Conservation (phyloP, 1,139 yeast species). For the Lodderomyces orthopsilosis region DNA sequence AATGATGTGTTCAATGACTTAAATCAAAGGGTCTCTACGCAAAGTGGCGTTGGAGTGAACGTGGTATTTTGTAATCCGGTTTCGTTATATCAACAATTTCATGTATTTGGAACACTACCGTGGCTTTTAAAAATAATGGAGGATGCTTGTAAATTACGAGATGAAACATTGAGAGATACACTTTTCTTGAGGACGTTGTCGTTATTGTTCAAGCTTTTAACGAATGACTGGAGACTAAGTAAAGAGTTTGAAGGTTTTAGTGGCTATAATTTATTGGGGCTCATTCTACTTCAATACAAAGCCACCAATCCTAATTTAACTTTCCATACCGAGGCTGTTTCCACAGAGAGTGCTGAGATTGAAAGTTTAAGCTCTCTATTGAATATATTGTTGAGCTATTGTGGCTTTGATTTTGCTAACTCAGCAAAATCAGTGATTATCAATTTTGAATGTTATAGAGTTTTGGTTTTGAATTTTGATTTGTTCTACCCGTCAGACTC, state of each 20-base stretch:
- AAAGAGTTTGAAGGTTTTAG: slow-evolving; percentile 44
- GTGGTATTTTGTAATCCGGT: slow-evolving; percentile 21
- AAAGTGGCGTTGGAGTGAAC: neutral
- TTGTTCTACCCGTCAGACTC: slow-evolving; percentile 38
- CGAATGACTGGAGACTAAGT: slow-evolving; percentile 36
- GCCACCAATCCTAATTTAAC: slow-evolving; percentile 21
- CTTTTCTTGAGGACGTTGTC: slow-evolving; percentile 23
- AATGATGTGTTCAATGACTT: slow-evolving; percentile 21
- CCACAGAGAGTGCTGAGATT: slow-evolving; percentile 7
- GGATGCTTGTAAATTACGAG: slow-evolving; percentile 18
- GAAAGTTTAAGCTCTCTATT: slow-evolving; percentile 16
- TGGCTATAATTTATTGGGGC: slow-evolving; percentile 39
- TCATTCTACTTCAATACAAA: slow-evolving; percentile 31
- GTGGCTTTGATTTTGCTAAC: slow-evolving; percentile 26
- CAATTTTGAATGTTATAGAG: slow-evolving; percentile 29
- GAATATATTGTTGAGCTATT: slow-evolving; percentile 21
- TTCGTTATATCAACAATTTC: slow-evolving; percentile 32
- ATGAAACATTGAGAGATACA: slow-evolving; percentile 17
- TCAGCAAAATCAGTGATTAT: slow-evolving; percentile 30
- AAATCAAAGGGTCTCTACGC: neutral
- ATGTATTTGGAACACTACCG: slow-evolving; percentile 38
- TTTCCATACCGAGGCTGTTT: slow-evolving; percentile 14
- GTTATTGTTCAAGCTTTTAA: slow-evolving; percentile 27
- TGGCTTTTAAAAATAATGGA: slow-evolving; percentile 33
- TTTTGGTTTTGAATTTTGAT: slow-evolving; percentile 34